These are phyloP conservation scores for Taphrina pruni DNA, from an alignment of 1,139 yeast species.

Conservation along the genomic window DNA sequence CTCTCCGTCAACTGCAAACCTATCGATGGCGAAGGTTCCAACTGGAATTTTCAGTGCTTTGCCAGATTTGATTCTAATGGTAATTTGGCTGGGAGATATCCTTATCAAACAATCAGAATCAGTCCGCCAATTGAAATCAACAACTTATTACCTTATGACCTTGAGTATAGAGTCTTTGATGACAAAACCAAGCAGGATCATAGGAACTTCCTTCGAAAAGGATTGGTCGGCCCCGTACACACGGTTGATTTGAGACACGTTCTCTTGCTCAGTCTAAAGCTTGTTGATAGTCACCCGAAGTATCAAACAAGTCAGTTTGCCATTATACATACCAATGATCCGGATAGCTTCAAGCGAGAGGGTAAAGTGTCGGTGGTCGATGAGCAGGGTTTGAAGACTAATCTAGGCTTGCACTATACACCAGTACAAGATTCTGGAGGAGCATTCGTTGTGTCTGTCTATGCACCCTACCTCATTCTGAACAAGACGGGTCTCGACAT, in stretches of 20 bases:
- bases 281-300: constrained; percentile 60
- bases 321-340: constrained; percentile 65
- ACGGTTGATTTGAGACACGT: constrained; percentile 76
- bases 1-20: constrained; percentile 67
- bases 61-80: constrained; percentile 66
- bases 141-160: constrained; percentile 82
- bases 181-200: constrained; percentile 75
- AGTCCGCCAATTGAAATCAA: constrained; percentile 88
- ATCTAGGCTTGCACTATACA: constrained; percentile 66
- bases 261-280: constrained; percentile 72
- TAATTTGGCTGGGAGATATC: constrained; percentile 59
- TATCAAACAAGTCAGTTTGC: constrained; percentile 73
- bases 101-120: constrained; percentile 77
- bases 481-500: constrained; percentile 79
- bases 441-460: constrained; percentile 61
- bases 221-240: constrained; percentile 74
- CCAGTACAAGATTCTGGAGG: constrained; percentile 50
- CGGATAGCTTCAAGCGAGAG: constrained; percentile 65
- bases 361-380: constrained; percentile 58
- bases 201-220: constrained; percentile 66
- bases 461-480: constrained; percentile 80
- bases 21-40: constrained; percentile 50
- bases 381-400: constrained; percentile 70
- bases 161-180: constrained; percentile 76
- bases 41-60: constrained; percentile 75